Evolutionary conservation across 805 yeast species (phyloP).

Genomic region (Sugiyamaella boreocaroliniensis): DNA sequence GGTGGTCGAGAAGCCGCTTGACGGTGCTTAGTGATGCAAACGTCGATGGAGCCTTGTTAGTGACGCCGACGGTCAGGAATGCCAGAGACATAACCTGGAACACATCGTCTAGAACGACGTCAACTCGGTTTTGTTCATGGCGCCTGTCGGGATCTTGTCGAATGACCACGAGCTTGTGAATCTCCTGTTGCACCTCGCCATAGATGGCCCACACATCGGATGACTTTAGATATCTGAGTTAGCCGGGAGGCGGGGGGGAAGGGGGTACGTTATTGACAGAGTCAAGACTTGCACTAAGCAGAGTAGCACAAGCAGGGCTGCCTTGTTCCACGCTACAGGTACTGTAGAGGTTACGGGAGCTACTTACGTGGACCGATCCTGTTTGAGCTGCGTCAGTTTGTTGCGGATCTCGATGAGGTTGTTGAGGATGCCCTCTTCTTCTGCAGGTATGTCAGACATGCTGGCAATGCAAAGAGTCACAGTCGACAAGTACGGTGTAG

Average conservation of each 20-base stretch:
- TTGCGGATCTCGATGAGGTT: constrained; percentile 26
- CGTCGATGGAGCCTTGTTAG: constrained; percentile 88
- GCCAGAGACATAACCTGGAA: constrained; percentile 82
- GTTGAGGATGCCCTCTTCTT: constrained; percentile 27
- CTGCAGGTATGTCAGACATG: constrained; percentile 15
- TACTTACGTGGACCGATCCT: constrained; percentile 29
- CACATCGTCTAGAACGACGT: constrained; percentile 74
- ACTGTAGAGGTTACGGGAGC: not conserved
- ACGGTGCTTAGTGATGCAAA: constrained; percentile 86
- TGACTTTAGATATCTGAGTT: constrained; percentile 26
- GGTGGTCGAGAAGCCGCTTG: constrained; percentile 72
- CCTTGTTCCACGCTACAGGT: not conserved
- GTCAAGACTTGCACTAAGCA: not conserved
- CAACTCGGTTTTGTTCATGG: constrained; percentile 43
- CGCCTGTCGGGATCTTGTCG: constrained; percentile 26
- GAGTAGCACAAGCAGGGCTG: not conserved
- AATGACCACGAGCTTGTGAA: constrained; percentile 27
- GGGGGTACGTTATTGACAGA: not conserved
- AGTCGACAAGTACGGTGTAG: not conserved
- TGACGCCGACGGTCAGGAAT: constrained; percentile 86
- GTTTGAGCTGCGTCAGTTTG: constrained; percentile 26
- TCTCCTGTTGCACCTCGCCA: constrained; percentile 25
- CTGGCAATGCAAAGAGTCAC: not conserved
- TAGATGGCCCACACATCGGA: constrained; percentile 28
- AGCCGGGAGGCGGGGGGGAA: not conserved